Percentiles rank a stretch among this genome's conserved stretches.
Evolutionary conservation across 2,329 filamentous ascomycete genomes (phyloP).

Genomic region (Diaporthe ampelina): DNA sequence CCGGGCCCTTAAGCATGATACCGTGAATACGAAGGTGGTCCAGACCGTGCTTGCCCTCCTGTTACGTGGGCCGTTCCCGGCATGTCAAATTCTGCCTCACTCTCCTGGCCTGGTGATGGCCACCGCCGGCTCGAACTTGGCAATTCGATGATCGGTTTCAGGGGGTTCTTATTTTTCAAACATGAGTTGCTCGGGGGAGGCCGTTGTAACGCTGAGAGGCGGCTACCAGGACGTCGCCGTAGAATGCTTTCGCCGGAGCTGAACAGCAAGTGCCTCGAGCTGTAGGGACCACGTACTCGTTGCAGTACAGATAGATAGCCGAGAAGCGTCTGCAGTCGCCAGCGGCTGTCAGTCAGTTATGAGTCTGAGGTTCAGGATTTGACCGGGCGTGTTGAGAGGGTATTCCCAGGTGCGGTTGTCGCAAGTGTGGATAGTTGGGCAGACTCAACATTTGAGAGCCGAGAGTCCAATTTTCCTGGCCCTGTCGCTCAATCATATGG

Average conservation of each 20-base stretch:
- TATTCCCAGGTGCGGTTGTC: neutral
- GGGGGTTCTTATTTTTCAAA: neutral
- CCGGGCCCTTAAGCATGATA: neutral
- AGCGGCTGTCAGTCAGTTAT: no score
- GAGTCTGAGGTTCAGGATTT: neutral
- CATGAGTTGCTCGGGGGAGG: neutral
- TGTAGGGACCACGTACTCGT: neutral
- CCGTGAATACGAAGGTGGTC: neutral
- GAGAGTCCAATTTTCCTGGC: neutral
- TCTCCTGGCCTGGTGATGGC: neutral
- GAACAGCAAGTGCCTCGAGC: conserved; percentile 9
- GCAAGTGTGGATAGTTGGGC: neutral
- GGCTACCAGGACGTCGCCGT: neutral
- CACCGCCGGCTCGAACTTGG: neutral
- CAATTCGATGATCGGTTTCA: no score
- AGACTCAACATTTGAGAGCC: neutral
- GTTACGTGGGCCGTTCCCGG: neutral
- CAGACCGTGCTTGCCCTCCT: neutral
- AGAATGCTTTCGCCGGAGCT: neutral
- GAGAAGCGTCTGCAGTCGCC: conserved; percentile 2
- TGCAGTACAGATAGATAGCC: neutral
- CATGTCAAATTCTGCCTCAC: neutral
- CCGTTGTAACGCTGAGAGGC: neutral
- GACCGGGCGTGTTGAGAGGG: neutral
- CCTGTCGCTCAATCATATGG: neutral